Evolutionary conservation across 768 basidiomycete species (phyloP).

Genomic region (Clitopilus passeckerianus): DNA sequence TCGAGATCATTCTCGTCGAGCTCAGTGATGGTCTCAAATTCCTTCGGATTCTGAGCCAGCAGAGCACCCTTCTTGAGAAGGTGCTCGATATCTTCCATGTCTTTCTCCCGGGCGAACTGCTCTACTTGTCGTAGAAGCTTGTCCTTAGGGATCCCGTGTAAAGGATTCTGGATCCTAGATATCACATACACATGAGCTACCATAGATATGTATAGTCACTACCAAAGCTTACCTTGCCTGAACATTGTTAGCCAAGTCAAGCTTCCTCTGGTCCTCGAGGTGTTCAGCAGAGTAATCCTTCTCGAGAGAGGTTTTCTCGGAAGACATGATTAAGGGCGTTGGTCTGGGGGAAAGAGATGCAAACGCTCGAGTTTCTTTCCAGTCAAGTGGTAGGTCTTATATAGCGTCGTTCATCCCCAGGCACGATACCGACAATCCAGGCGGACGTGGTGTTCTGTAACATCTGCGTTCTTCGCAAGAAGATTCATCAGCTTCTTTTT

Average conservation of each 20-base stretch:
- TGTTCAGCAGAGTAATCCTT: neutral
- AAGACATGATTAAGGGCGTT: conserved; percentile 18
- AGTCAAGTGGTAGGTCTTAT: conserved; percentile 1
- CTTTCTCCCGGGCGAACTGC: conserved; percentile 49
- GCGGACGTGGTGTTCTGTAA: neutral
- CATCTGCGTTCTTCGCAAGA: neutral
- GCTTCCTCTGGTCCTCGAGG: conserved; percentile 17
- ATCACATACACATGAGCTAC: neutral
- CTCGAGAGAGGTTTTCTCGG: conserved; percentile 16
- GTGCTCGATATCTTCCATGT: conserved; percentile 35
- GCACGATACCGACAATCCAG: neutral
- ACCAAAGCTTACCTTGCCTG: conserved; percentile 31
- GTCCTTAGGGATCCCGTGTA: conserved; percentile 54
- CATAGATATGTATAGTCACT: neutral
- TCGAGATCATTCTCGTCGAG: conserved; percentile 32
- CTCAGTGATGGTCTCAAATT: conserved; percentile 36
- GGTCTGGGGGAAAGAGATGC: conserved; percentile 9
- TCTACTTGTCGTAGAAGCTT: conserved; percentile 58
- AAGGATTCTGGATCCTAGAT: conserved; percentile 37
- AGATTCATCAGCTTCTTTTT: neutral
- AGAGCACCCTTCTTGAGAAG: conserved; percentile 68
- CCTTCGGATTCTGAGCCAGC: conserved; percentile 60
- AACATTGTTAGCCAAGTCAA: conserved; percentile 33
- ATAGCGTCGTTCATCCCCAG: neutral
- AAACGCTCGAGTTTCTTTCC: conserved; percentile 2